Conservation (phyloP, 306 rosid species). For the Rosa chinensis region DNA sequence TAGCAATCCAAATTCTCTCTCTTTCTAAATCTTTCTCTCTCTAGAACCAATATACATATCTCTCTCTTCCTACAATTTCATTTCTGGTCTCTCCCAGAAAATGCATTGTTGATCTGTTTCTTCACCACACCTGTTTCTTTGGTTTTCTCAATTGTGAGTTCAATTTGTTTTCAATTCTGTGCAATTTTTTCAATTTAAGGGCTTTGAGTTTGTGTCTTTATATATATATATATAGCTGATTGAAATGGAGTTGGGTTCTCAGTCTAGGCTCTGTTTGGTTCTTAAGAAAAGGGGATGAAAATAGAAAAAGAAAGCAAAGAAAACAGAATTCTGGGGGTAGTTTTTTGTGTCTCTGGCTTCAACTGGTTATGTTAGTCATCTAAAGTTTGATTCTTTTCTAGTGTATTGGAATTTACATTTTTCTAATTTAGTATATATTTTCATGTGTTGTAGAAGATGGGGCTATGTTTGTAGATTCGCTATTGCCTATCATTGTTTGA, state of each 20-base stretch:
- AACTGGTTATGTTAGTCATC: not conserved
- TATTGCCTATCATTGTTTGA: constrained; percentile 15
- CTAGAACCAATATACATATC: not conserved
- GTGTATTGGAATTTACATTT: constrained; percentile 13
- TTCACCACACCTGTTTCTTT: not conserved
- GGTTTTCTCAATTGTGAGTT: constrained; percentile 47
- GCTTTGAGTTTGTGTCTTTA: not conserved
- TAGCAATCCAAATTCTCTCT: constrained; percentile 49
- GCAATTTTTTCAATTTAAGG: constrained; percentile 25
- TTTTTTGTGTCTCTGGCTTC: constrained; percentile 1
- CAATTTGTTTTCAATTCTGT: not conserved
- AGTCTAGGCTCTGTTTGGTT: constrained; percentile 37
- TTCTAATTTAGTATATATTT: constrained; percentile 6
- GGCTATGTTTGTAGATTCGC: constrained; percentile 20
- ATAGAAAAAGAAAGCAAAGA: not conserved
- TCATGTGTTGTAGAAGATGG: constrained; percentile 6
- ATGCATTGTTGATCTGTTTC: constrained; percentile 53
- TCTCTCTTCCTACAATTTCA: constrained; percentile 19
- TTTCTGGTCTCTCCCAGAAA: constrained; percentile 31
- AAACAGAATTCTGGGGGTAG: not conserved
- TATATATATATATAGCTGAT: not conserved
- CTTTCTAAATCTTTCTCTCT: constrained; percentile 35
- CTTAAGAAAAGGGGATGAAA: constrained; percentile 20
- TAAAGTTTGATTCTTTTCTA: constrained; percentile 11
- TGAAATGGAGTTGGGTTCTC: constrained; percentile 40